These are phyloP conservation scores for Eurotiales sp. DNA, from an alignment of 2,329 filamentous ascomycete species.

Conservation along the genomic window DNA sequence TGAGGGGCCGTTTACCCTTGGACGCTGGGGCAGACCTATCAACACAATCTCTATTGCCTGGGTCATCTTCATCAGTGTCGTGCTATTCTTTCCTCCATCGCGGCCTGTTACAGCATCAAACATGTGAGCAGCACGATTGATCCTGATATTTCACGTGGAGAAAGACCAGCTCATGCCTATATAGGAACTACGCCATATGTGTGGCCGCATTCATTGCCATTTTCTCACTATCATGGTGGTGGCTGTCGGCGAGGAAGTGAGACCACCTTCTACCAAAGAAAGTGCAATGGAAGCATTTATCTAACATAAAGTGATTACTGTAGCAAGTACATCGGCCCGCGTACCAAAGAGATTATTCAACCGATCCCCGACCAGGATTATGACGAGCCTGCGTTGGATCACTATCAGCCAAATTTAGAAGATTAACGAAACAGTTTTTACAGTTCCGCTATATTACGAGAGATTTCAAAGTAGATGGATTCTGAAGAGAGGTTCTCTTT, in stretches of 20 bases:
- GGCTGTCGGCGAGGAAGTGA: slow-evolving; percentile 38
- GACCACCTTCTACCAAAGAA: slow-evolving; percentile 17
- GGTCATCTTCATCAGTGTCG: slow-evolving; percentile 60
- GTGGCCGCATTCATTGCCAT: slow-evolving; percentile 44
- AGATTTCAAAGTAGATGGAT: too few relatives aligned
- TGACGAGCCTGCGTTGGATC: slow-evolving; percentile 1
- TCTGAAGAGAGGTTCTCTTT: too few relatives aligned
- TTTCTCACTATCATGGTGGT: slow-evolving; percentile 52
- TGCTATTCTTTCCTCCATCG: slow-evolving; percentile 54
- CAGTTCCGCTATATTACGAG: too few relatives aligned
- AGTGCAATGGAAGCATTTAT: slow-evolving; percentile 6
- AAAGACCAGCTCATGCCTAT: not conserved
- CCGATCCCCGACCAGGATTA: slow-evolving; percentile 32
- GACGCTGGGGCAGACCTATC: slow-evolving; percentile 52
- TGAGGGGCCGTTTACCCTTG: slow-evolving; percentile 57
- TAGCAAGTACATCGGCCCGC: slow-evolving; percentile 57
- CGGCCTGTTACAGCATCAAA: slow-evolving; percentile 47
- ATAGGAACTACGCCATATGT: slow-evolving; percentile 48
- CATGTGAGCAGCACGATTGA: slow-evolving; percentile 34
- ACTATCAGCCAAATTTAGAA: slow-evolving; percentile 2
- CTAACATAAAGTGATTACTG: slow-evolving; percentile 1
- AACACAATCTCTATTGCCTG: slow-evolving; percentile 57
- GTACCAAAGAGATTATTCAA: slow-evolving; percentile 50
- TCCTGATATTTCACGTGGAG: not conserved
- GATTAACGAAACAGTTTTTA: slow-evolving; percentile 14